A percentile compares a stretch with the other conserved stretches of the same genome.
phyloP scores from a whole-genome alignment of 2,329 filamentous ascomycete genomes.

The Blumeria hordei region DNA sequence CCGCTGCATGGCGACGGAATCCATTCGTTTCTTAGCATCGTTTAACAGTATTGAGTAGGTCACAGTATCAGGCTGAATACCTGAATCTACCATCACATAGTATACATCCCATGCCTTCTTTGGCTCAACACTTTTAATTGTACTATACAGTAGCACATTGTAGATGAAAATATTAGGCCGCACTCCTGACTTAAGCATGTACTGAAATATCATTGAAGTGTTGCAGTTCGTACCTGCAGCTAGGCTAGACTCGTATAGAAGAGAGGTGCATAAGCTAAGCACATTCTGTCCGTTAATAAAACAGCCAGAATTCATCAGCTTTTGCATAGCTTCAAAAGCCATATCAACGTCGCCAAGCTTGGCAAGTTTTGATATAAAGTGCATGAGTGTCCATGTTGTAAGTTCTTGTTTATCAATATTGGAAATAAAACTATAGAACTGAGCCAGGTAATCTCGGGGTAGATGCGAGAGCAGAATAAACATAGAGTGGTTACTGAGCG shows the following conservation, averaged over 20 bases:
- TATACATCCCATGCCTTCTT: conserved; percentile 41
- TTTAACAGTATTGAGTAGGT: conserved; percentile 48
- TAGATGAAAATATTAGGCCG: conserved; percentile 36
- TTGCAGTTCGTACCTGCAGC: conserved; percentile 19
- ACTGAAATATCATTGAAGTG: conserved; percentile 27
- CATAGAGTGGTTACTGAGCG: conserved; percentile 6
- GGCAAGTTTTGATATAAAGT: conserved; percentile 18
- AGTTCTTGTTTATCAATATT: conserved; percentile 3
- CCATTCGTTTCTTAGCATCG: conserved; percentile 31
- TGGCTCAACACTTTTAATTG: conserved; percentile 38
- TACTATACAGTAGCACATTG: conserved; percentile 46
- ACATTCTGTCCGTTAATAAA: conserved; percentile 23
- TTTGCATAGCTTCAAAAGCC: conserved; percentile 22
- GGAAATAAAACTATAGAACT: conserved; percentile 8
- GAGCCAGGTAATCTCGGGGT: conserved; percentile 3
- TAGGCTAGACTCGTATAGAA: conserved; percentile 23
- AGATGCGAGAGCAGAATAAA: conserved; percentile 7
- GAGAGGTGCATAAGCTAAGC: conserved; percentile 30
- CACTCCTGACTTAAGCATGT: conserved; percentile 34
- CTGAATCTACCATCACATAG: conserved; percentile 32
- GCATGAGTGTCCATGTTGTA: conserved; percentile 7
- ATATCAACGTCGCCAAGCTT: conserved; percentile 10
- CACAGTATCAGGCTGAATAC: conserved; percentile 35
- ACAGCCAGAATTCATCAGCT: conserved; percentile 16
- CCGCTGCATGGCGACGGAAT: conserved; percentile 23